Evolutionary conservation across 148 eudicot genomes (phyloP), one percentile per base, ranked within the genome.

Genomic region (Amaranthus palmeri): DNA sequence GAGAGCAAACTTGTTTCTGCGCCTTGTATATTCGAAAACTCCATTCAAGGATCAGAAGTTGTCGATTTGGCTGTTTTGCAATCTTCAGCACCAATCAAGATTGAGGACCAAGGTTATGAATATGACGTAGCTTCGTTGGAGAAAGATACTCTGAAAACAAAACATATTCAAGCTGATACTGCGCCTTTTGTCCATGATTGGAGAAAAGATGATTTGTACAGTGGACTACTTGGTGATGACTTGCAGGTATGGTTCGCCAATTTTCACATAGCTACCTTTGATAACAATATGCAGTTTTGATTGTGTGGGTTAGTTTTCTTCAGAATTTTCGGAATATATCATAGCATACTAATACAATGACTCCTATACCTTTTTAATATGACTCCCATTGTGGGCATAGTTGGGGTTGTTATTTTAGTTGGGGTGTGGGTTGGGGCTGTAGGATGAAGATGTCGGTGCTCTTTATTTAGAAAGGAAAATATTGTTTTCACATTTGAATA

Each of bases 41-140:
- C 79, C 68, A 36, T 43, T n/a, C 56, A 65, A 66, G 76, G 52
- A 44, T 69, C 73, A 36, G 76, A 72, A 8, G 63, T 56, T 42
- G 73, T 45, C 13, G 7, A 51, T 48, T 63, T 71, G 10, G 45
- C 54, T 14, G 59, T 59, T 46, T 52, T 61, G 59, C 74, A 57
- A 45, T 75, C 71, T 45, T 64, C 73, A 5, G 61, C 65, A 70
- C 41, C 65, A 14, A 15, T 18, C 18, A 73, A 49, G 25, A 18
- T 44, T 25, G 65, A 9, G 44, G 59, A 73, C 52, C 57, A 69
- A 60, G 67, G 41, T 51, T n/a, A 18, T 56, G 70, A 59, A 41
- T 67, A 55, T 70, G 66, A 49, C 25, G 47, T 57, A 8, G 55
- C 70, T 41, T 69, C 73, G 7, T 3, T 14, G 51, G 18, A 68